Percentiles rank a stretch among this genome's conserved stretches.
phyloP scores from a whole-genome alignment of 202 grass and related monocot species.

The Dendrocalamus latiflorus region DNA sequence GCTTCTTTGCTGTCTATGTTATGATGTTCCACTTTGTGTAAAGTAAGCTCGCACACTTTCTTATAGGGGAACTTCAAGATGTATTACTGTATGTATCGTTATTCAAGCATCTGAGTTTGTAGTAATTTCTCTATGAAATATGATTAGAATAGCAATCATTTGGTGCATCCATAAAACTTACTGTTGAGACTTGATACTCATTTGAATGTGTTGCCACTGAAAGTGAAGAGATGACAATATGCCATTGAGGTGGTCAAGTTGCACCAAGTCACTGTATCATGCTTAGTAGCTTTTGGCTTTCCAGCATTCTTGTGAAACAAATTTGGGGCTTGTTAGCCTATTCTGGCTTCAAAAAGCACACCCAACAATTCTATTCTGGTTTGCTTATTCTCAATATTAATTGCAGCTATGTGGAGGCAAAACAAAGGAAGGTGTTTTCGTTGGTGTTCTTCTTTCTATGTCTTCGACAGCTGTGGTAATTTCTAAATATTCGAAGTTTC shows the following conservation, averaged over 20 bases:
- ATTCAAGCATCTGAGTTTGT: not conserved
- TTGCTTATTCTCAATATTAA: conserved; percentile 21
- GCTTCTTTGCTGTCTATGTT: not conserved
- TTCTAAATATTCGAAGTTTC: conserved; percentile 18
- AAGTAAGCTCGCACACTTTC: not conserved
- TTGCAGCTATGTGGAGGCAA: conserved; percentile 90
- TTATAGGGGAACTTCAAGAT: not conserved
- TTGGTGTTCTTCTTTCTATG: conserved; percentile 96
- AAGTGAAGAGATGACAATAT: conserved; percentile 1
- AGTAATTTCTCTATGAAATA: conserved; percentile 3
- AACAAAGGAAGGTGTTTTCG: conserved; percentile 92
- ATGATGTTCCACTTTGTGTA: not conserved
- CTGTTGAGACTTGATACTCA: not conserved
- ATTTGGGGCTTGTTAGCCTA: not conserved
- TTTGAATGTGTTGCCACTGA: not conserved
- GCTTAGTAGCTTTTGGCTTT: not conserved
- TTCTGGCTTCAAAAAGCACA: not conserved
- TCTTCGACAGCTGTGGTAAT: conserved; percentile 95
- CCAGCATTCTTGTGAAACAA: not conserved
- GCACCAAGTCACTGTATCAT: not conserved
- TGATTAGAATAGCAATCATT: not conserved
- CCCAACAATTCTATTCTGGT: conserved; percentile 7
- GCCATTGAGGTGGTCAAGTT: not conserved
- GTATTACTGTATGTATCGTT: not conserved
- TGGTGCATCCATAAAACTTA: not conserved